Conservation (phyloP, 2,329 filamentous ascomycete genomes). For the Podosphaera leucotricha region DNA sequence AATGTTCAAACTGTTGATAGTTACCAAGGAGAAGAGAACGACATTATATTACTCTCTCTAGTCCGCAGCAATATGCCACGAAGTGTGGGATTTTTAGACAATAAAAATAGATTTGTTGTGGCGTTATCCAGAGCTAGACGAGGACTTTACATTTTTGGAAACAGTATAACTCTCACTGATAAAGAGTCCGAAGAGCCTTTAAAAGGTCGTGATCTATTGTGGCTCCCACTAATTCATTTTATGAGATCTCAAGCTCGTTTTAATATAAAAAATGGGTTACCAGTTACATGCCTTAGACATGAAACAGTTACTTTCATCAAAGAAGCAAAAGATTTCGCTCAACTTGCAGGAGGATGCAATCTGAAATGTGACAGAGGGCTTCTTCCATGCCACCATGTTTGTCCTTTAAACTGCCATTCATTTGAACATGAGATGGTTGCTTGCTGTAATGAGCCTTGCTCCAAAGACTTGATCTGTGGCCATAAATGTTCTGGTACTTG, state of each 20-base stretch:
- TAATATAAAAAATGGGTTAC: conserved; percentile 23
- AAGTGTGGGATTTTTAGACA: conserved; percentile 50
- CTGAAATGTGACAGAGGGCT: conserved; percentile 20
- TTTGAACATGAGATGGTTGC: conserved; percentile 9
- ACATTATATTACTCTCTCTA: conserved; percentile 56
- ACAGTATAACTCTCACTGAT: conserved; percentile 26
- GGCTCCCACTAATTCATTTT: conserved; percentile 15
- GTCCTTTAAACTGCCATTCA: conserved; percentile 12
- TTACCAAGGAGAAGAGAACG: conserved; percentile 81
- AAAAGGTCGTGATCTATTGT: conserved; percentile 10
- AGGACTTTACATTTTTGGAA: conserved; percentile 71
- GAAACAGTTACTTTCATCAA: conserved; percentile 25
- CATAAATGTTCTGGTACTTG: conserved; percentile 12
- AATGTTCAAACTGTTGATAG: conserved; percentile 67
- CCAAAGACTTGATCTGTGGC: conserved; percentile 9
- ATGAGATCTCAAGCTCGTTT: conserved; percentile 20
- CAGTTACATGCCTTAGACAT: conserved; percentile 40
- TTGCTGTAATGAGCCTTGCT: conserved; percentile 10
- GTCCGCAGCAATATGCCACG: conserved; percentile 40
- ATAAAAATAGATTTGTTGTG: conserved; percentile 33
- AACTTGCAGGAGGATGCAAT: conserved; percentile 28
- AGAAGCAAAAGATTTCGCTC: conserved; percentile 27
- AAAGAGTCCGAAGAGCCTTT: conserved; percentile 4
- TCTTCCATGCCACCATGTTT: conserved; percentile 14
- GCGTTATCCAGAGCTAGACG: conserved; percentile 45